Conservation (phyloP, 2,329 filamentous ascomycete species). For the Aspergillus ruber region DNA sequence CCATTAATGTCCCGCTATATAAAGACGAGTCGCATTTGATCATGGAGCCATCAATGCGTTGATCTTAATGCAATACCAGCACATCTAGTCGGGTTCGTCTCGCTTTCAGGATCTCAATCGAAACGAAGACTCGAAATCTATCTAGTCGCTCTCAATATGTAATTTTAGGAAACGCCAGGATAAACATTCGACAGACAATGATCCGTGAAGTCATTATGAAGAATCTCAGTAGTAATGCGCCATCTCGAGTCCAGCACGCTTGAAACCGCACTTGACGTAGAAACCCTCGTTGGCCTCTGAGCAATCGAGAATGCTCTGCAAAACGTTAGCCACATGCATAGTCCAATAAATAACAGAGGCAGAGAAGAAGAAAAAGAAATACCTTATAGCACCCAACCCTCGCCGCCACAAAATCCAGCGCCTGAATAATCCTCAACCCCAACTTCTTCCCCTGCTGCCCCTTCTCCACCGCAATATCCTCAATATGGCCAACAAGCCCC, state of each 20-base stretch:
- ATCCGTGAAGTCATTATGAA: background rate
- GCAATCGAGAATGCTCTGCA: slow-evolving; percentile 85
- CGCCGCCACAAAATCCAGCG: slow-evolving; percentile 79
- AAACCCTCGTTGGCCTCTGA: slow-evolving; percentile 95
- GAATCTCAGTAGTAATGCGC: slow-evolving; percentile 69
- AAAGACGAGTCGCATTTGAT: no score
- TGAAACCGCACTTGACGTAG: slow-evolving; percentile 96
- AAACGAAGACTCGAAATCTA: no score
- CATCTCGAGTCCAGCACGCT: slow-evolving; percentile 89
- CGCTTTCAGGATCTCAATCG: no score
- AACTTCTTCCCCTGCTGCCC: slow-evolving; percentile 97
- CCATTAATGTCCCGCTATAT: no score
- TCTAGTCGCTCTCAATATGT: no score
- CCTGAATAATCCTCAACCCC: slow-evolving; percentile 85
- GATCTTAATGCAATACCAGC: no score
- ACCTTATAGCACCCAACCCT: slow-evolving; percentile 90
- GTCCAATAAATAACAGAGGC: no score
- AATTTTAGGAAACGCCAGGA: background rate
- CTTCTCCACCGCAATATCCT: slow-evolving; percentile 92
- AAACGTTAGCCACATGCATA: slow-evolving; percentile 3
- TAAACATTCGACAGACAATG: background rate
- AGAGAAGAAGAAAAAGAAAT: slow-evolving; percentile 17
- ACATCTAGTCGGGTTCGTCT: no score
- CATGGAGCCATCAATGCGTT: no score
- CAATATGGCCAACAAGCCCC: slow-evolving; percentile 77